A percentile compares a stretch with the other conserved stretches of the same genome.
Conservation (phyloP, 768 basidiomycete genomes). For the Kwoniella bestiolae region DNA sequence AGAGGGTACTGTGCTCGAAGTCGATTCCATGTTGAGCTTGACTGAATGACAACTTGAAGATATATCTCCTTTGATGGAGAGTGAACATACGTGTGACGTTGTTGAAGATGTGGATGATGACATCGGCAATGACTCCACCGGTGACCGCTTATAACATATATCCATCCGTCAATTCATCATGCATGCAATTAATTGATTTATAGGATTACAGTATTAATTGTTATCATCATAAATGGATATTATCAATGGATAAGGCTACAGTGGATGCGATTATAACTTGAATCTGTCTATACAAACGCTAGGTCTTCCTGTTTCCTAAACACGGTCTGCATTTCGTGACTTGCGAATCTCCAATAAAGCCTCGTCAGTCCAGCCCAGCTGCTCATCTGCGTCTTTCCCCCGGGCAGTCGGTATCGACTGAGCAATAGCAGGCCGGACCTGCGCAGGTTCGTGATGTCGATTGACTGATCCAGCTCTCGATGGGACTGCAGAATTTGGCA, state of each 20-base stretch:
- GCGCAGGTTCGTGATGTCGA: neutral
- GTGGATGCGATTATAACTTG: neutral
- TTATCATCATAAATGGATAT: neutral
- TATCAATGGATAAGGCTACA: neutral
- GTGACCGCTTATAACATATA: neutral
- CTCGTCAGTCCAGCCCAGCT: slow-evolving; percentile 32
- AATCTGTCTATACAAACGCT: neutral
- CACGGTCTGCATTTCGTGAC: slow-evolving; percentile 1
- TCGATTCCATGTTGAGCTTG: neutral
- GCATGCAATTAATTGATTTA: no score
- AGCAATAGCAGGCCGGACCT: neutral
- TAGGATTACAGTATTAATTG: no score
- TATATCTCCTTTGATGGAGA: neutral
- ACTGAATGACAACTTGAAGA: neutral
- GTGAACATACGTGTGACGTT: neutral
- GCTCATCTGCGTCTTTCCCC: slow-evolving; percentile 12
- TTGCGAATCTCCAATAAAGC: slow-evolving; percentile 24
- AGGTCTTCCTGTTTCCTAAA: neutral
- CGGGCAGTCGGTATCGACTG: neutral
- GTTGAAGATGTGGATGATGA: neutral
- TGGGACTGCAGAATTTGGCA: neutral
- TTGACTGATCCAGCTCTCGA: neutral
- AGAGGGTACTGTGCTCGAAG: neutral
- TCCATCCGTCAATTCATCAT: neutral
- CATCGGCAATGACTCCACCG: neutral